Evolutionary conservation across 2,329 filamentous ascomycete genomes (phyloP), one percentile per base, ranked within the genome.

Genomic region (Anisogramma anomala): DNA sequence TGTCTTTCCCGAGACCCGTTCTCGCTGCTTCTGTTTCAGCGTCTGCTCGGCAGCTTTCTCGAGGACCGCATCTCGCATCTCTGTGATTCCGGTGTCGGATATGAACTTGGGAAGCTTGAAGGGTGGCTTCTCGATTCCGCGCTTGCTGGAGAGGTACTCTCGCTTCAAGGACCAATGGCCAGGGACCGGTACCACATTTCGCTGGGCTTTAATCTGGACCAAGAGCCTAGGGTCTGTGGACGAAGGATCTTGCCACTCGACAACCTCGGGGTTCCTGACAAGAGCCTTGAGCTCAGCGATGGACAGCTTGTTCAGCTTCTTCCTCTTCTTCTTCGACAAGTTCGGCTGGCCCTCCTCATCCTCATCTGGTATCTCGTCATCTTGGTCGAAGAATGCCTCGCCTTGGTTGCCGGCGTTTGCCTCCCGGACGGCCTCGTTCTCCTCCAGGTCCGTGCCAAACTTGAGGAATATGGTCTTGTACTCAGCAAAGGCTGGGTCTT

Each of bases 41-140:
- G 77, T 82, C 52, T 91, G 84, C 55, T 94, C 82, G 38, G 88
- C 87, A 59, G 96, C 87, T 61, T 98, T 96, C 61, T 96, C 91
- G 33, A 96, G 65, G 0, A 93, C 87, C 3, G 91, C 89, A 58
- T 96, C 91, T 50, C 91, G 81, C 91, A 98, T 98, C 66, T 96
- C 91, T 13, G 87, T 79, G 54, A 98, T 98, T 25, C 91, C 91
- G 2, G 91, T 98, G 57, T 96, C 91, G 53, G 89, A 83, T 50
- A 98, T 98, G 60, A 96, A 98, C 54, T 89, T 91, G 1, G 91
- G 91, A 13, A 98, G 72, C 19, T 85, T 75, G 60, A 96, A 98
- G 0, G 88, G 80, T 1, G 89, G 76, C 64, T 98, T 98, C 62
- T 98, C 91, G 46, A 98, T 85, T 63, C 91, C 91, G 46, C 91